These are phyloP conservation scores for Phialocephala subalpina DNA, from an alignment of 2,329 filamentous ascomycete genomes.

Conservation along the genomic window DNA sequence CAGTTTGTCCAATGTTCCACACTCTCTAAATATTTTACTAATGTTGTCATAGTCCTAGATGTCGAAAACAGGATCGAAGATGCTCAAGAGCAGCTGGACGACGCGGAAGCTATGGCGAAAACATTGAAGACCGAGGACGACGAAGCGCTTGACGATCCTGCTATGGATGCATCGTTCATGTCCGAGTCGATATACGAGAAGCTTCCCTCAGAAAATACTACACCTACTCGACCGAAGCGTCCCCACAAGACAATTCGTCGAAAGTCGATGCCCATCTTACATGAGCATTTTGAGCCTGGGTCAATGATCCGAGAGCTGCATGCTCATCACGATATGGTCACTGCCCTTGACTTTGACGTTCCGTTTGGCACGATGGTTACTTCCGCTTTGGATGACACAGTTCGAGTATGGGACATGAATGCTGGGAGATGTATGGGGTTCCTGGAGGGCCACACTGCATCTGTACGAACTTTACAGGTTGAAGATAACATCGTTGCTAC, in stretches of 20 bases:
- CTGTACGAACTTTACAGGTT: constrained; percentile 89
- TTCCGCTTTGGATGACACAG: constrained; percentile 89
- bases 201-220: constrained; percentile 66
- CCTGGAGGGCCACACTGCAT: constrained; percentile 93
- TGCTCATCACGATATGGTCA: constrained; percentile 88
- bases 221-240: constrained; percentile 60
- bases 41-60: constrained; percentile 60
- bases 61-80: constrained; percentile 69
- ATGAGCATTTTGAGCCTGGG: constrained; percentile 93
- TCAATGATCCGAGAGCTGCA: constrained; percentile 87
- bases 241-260: constrained; percentile 65
- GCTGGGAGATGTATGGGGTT: constrained; percentile 90
- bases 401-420: constrained; percentile 96
- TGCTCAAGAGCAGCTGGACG: constrained; percentile 64
- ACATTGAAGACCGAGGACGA: constrained; percentile 60
- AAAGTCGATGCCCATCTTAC: constrained; percentile 91
- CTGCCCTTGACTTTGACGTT: constrained; percentile 94
- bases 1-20: constrained; percentile 58
- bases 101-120: constrained; percentile 63
- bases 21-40: constrained; percentile 16
- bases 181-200: constrained; percentile 98
- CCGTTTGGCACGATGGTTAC: constrained; percentile 96
- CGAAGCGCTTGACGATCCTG: constrained; percentile 49
- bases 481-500: constrained; percentile 96
- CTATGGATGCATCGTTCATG: constrained; percentile 78